Base-by-base conservation (phyloP, 2,329 filamentous ascomycete genomes). In the Tolypocladium ophioglossoides region DNA sequence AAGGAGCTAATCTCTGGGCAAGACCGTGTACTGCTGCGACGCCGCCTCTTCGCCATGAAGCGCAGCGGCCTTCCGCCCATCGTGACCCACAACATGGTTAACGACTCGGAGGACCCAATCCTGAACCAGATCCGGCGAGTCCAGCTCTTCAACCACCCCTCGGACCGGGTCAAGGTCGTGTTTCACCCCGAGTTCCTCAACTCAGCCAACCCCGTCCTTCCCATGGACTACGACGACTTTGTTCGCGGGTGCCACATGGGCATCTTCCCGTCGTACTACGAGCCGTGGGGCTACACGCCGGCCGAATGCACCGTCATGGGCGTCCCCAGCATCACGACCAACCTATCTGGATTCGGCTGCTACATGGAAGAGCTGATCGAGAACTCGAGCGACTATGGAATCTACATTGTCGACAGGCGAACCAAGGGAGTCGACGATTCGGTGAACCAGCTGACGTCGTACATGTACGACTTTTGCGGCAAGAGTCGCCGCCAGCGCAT, bases 311-410 rank as follows among this genome's bases (percentile, higher is more conserved):
- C 94, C 0, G 94, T 97, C 58, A 97, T 97, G 94, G 94, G 94
- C 63, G 91, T 99, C 41, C 94, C 94, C 46, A 96, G 90, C 71
- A 96, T 99, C 72, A 97, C 94, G 12, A 97, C 92, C 32, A 99
- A 99, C 72, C 76, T 99, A 47, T 97, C 94, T 8, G 94, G 94
- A 22, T 99, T 99, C 66, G 94, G 94, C 51, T 97, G 94, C 73
- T 97, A 99, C 72, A 99, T 99, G 94, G 94, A 99, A 72, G 94
- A 97, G 72, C 75, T 97, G 62, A 97, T 99, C 61, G 92, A 97
- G 73, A 97, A 97, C 72, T 95, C 92, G 41, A 88, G 87, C 60
- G 94, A 99, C 72, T 97, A 99, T 67, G 94, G 94, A 61, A 97
- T 99, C 72, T 97, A 97, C 77, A 97, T 99, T 70, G 91, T 99